Conservation (phyloP, 164 flowering plant species). For the Annona cherimola region DNA sequence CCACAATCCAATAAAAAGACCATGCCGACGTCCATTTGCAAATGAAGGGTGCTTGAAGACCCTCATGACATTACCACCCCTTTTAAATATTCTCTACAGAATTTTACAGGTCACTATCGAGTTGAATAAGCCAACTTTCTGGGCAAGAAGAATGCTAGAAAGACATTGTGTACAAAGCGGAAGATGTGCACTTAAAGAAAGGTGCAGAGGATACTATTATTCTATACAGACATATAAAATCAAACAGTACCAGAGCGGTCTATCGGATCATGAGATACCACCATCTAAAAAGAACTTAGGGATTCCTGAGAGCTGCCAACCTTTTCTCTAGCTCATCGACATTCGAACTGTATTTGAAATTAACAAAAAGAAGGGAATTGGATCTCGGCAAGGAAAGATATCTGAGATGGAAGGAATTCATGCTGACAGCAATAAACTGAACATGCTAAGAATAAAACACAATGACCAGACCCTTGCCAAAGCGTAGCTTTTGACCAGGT, state of each 20-base stretch:
- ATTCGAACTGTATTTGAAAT: slow-evolving; percentile 49
- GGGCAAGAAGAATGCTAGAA: neutral
- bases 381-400: neutral
- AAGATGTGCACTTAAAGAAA: neutral
- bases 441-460: neutral
- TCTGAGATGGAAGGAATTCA: neutral
- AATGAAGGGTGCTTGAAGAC: neutral
- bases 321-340: slow-evolving; percentile 83
- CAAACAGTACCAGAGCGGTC: neutral
- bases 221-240: neutral
- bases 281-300: slow-evolving; percentile 21
- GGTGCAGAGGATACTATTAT: neutral
- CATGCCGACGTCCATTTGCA: neutral
- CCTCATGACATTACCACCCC: neutral
- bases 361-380: neutral
- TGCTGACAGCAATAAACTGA: neutral
- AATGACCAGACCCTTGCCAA: too few relatives aligned
- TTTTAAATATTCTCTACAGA: neutral
- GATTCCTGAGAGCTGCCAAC: slow-evolving; percentile 79
- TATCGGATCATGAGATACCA: neutral
- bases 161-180: too few relatives aligned
- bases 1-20: too few relatives aligned
- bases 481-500: too few relatives aligned
- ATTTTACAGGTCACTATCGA: neutral
- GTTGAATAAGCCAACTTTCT: neutral